phyloP scores from a whole-genome alignment of 1,284 basidiomycete species.

The Earliella scabrosa region DNA sequence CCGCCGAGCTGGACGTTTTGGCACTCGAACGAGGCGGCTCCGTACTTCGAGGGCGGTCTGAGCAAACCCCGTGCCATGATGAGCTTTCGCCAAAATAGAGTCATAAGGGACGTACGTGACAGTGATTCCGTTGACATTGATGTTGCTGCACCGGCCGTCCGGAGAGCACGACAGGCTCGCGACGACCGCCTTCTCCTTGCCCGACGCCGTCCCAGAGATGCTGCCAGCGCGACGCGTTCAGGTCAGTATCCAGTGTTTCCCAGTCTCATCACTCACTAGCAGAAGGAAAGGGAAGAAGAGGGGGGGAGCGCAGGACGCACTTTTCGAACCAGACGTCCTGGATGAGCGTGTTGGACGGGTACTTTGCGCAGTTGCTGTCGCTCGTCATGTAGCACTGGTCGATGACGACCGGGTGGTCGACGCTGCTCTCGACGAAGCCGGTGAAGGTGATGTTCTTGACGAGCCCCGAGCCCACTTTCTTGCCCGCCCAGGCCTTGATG shows the following conservation, averaged over 20 bases:
- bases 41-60: constrained; percentile 36
- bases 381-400: constrained; percentile 47
- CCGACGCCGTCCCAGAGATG: constrained; percentile 61
- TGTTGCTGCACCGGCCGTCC: constrained; percentile 48
- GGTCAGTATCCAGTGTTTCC: neutral
- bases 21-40: constrained; percentile 35
- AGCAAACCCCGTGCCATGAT: neutral
- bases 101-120: constrained; percentile 36
- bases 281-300: constrained; percentile 1
- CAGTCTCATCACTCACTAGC: too few relatives aligned
- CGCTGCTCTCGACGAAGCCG: constrained; percentile 42
- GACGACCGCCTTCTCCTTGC: constrained; percentile 48
- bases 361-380: constrained; percentile 34
- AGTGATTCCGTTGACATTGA: constrained; percentile 51
- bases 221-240: constrained; percentile 29
- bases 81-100: neutral
- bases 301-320: constrained; percentile 33
- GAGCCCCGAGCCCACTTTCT: constrained; percentile 37
- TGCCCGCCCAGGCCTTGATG: constrained; percentile 51
- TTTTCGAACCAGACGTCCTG: constrained; percentile 54
- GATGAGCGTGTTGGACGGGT: constrained; percentile 45
- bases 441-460: constrained; percentile 46
- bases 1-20: constrained; percentile 39
- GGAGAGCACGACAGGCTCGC: constrained; percentile 62
- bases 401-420: constrained; percentile 49